These are phyloP conservation scores for Voacanga thouarsii DNA, from an alignment of 257 asterid species.

Conservation along the genomic window DNA sequence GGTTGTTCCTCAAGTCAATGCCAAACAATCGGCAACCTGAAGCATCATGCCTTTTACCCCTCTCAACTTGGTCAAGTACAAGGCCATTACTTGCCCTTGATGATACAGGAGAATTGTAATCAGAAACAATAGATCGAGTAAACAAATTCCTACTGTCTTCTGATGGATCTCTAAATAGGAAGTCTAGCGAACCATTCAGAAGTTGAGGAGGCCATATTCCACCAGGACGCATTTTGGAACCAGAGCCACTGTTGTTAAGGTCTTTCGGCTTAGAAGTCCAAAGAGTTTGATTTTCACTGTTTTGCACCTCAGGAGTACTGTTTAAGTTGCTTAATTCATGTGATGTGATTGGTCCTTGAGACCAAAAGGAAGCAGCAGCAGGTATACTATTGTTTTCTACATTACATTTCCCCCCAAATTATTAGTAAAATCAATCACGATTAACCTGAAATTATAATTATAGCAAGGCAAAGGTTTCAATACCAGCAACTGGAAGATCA, in stretches of 20 bases:
- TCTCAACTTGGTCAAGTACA: constrained; percentile 34
- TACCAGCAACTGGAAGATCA: constrained; percentile 55
- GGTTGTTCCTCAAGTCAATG: constrained; percentile 59
- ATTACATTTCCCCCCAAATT: constrained; percentile 12
- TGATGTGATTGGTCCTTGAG: constrained; percentile 32
- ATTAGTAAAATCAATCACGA: constrained; percentile 5
- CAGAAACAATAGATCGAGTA: constrained; percentile 27
- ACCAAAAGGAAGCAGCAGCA: constrained; percentile 48
- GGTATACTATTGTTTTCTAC: constrained; percentile 32
- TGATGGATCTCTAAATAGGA: constrained; percentile 37
- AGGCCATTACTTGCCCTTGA: constrained; percentile 38
- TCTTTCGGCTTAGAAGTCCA: constrained; percentile 50
- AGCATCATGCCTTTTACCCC: constrained; percentile 34
- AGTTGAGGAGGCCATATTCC: constrained; percentile 36
- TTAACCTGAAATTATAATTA: background rate
- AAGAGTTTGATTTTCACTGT: constrained; percentile 35
- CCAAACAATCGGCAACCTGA: constrained; percentile 65
- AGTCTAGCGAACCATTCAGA: constrained; percentile 35
- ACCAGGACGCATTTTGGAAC: constrained; percentile 23
- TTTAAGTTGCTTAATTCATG: constrained; percentile 37
- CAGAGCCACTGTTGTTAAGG: constrained; percentile 16
- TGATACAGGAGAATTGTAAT: constrained; percentile 46
- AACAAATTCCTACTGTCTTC: constrained; percentile 38
- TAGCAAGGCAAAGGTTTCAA: constrained; percentile 7
- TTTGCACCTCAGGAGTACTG: constrained; percentile 30